Base-by-base conservation (phyloP, 73 alveolate genomes). In the Uronychia setigera region DNA sequence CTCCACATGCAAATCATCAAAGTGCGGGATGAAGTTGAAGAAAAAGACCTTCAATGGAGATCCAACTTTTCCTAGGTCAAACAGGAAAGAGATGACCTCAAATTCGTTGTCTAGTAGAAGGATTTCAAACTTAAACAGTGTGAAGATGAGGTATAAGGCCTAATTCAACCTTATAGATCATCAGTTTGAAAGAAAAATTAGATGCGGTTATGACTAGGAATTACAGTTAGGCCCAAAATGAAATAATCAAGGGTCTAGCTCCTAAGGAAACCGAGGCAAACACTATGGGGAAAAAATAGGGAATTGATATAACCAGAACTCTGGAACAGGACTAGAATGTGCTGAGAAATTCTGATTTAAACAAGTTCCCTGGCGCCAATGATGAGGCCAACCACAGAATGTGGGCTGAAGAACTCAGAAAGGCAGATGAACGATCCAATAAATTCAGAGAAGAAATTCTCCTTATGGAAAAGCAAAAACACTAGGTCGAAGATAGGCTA, bases 1-100 rank as follows among this genome's bases (percentile, higher is more conserved):
- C 92, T 98, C 80, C 99, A 98, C 89, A 85, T 35, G 78, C 86
- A 28, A 26, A 67, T 35, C 35, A 58, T 26, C 77, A 80, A 46
- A 29, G 31, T 80, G 58, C 58, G 86, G 86, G 58, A 32, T 34
- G 58, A 29, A 5, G 19, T 26, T 1, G 81, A 76, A 27, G 81
- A 76, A 76, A 26, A 76, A 29, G 81, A 76, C 32, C 81, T 76
- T 27, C 28, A 76, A 30, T 76, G 81, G 81, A 76, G 81, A 32
- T 76, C 81, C 28, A 76, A 30, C 58, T 9, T 76, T 58, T 76
- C 81, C 32, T 11, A 76, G 5, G 46, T 28, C 59, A 46, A 46
- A 19, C 67, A 46, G 1, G 81, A 76, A 31, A 25, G 46, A 29
- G 81, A 76, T 27, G 81, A 76, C 59, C 59, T 76, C 46, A 76